Percentiles rank a stretch among this genome's conserved stretches.
phyloP scores from a whole-genome alignment of 331 rosid species.

The Rosa hybrid region DNA sequence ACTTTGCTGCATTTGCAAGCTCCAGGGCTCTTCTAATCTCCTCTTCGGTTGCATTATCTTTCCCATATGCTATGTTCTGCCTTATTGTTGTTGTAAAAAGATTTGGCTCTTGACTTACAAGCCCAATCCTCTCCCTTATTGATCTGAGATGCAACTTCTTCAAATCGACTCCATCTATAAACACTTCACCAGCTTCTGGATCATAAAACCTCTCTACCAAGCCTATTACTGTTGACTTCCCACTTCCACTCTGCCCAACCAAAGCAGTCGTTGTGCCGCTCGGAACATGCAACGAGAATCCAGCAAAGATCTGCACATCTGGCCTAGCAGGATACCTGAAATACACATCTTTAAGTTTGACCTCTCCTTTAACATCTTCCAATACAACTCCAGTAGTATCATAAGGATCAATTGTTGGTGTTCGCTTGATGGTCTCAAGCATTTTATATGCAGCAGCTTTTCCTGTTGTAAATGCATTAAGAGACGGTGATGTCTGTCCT shows the following conservation, averaged over 20 bases:
- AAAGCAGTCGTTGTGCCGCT: conserved; percentile 76
- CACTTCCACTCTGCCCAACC: conserved; percentile 97
- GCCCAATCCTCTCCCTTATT: conserved; percentile 80
- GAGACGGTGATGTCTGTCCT: conserved; percentile 77
- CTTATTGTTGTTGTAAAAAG: conserved; percentile 63
- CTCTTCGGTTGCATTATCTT: conserved; percentile 66
- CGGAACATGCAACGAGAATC: conserved; percentile 68
- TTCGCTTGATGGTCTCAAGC: conserved; percentile 77
- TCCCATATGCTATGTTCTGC: conserved; percentile 76
- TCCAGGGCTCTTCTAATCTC: conserved; percentile 52
- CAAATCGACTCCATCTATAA: conserved; percentile 76
- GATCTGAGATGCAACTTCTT: conserved; percentile 60
- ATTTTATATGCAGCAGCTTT: conserved; percentile 90
- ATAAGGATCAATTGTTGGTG: conserved; percentile 66
- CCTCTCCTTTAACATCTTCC: conserved; percentile 68
- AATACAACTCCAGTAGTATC: conserved; percentile 58
- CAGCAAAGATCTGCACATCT: conserved; percentile 72
- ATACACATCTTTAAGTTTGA: conserved; percentile 73
- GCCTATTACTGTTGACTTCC: conserved; percentile 82
- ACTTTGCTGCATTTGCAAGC: conserved; percentile 71
- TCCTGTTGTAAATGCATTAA: conserved; percentile 86
- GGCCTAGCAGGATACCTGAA: conserved; percentile 87
- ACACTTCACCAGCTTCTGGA: conserved; percentile 78
- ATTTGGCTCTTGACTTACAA: conserved; percentile 87
- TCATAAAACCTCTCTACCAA: conserved; percentile 87